These are phyloP conservation scores for Evernia prunastri DNA, from an alignment of 495 filamentous ascomycete species.

Conservation along the genomic window DNA sequence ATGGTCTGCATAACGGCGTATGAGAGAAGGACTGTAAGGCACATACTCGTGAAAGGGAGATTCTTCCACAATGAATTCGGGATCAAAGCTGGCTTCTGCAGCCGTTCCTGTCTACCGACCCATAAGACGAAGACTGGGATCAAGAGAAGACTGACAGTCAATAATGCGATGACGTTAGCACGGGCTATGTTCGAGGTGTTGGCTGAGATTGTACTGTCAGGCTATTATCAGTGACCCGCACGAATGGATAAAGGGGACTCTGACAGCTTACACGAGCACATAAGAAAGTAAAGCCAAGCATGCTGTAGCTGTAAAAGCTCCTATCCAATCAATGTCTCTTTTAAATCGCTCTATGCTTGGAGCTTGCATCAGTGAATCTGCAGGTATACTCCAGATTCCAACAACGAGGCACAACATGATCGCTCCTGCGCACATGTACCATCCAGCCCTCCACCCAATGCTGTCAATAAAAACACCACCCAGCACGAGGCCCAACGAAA, in stretches of 20 bases:
- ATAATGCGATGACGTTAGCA: conserved; percentile 36
- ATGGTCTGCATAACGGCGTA: conserved; percentile 45
- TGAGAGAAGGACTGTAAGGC: conserved; percentile 45
- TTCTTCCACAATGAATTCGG: conserved; percentile 52
- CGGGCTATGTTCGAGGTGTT: conserved; percentile 33
- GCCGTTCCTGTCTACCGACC: conserved; percentile 40
- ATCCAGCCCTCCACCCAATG: conserved; percentile 46
- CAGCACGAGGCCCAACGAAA: conserved; percentile 47
- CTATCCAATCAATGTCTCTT: conserved; percentile 48
- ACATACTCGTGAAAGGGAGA: conserved; percentile 42
- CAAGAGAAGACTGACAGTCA: conserved; percentile 34
- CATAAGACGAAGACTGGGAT: conserved; percentile 43
- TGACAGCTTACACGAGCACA: conserved; percentile 32
- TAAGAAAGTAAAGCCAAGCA: conserved; percentile 44
- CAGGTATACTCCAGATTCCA: conserved; percentile 35
- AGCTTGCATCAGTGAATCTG: conserved; percentile 6
- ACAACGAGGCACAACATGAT: conserved; percentile 30
- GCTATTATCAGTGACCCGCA: not conserved
- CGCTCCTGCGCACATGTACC: conserved; percentile 41
- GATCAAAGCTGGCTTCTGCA: conserved; percentile 42
- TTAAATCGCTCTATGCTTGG: conserved; percentile 23
- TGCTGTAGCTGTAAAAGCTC: conserved; percentile 36
- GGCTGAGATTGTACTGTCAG: conserved; percentile 30
- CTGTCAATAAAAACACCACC: conserved; percentile 46
- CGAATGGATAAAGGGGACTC: not conserved